These are phyloP conservation scores for Colletotrichum godetiae DNA, from an alignment of 2,329 filamentous ascomycete genomes.

Conservation along the genomic window DNA sequence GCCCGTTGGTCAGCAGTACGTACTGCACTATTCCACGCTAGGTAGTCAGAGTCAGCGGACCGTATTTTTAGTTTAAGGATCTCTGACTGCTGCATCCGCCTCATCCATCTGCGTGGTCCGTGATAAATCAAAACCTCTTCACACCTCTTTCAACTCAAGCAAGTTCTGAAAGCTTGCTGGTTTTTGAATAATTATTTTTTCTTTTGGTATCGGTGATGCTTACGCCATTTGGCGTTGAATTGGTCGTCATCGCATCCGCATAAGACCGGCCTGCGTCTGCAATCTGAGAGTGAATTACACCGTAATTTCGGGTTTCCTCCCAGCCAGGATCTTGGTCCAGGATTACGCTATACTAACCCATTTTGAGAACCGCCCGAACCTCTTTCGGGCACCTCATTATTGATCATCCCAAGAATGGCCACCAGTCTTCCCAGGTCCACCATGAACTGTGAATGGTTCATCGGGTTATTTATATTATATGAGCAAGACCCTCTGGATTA, in stretches of 20 bases:
- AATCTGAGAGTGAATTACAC: slow-evolving; percentile 23
- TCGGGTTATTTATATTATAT: background rate
- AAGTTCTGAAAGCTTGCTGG: background rate
- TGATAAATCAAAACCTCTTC: background rate
- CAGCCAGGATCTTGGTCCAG: slow-evolving; percentile 13
- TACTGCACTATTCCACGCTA: background rate
- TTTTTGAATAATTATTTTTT: background rate
- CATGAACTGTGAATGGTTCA: background rate
- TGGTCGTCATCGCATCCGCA: slow-evolving; percentile 2
- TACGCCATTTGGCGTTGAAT: background rate
- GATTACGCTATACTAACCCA: slow-evolving; percentile 9
- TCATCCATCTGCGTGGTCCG: background rate
- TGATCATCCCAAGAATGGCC: slow-evolving; percentile 19
- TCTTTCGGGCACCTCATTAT: slow-evolving; percentile 3
- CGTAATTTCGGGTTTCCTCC: slow-evolving; percentile 27
- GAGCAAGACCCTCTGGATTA: background rate
- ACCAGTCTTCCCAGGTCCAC: slow-evolving; percentile 4
- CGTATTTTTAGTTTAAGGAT: background rate
- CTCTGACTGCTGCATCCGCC: background rate
- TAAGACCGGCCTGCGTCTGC: background rate
- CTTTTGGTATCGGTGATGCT: background rate
- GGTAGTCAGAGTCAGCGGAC: slow-evolving; percentile 6
- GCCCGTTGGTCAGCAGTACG: background rate
- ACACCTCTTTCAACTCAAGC: background rate
- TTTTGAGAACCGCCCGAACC: slow-evolving; percentile 18